Evolutionary conservation across 1,139 yeast species (phyloP).

Genomic region (Geotrichum klebahnii): DNA sequence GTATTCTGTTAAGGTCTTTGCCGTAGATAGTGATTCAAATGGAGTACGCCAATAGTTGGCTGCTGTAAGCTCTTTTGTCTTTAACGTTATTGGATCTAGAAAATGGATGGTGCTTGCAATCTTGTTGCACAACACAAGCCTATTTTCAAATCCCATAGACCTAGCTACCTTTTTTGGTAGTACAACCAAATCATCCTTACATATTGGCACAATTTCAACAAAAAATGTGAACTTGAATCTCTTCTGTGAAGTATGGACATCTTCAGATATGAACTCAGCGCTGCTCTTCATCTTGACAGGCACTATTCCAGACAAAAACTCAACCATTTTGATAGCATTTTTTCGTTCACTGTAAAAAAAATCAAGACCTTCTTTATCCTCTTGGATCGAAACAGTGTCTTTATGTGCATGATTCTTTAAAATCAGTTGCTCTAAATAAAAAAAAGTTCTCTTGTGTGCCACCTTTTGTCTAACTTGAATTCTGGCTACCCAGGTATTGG

Average conservation of each 20-base stretch:
- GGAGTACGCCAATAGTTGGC: slow-evolving; percentile 76
- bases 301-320: slow-evolving; percentile 76
- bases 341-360: slow-evolving; percentile 83
- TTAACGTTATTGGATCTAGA: slow-evolving; percentile 72
- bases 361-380: slow-evolving; percentile 90
- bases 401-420: slow-evolving; percentile 89
- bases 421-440: slow-evolving; percentile 91
- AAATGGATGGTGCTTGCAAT: slow-evolving; percentile 79
- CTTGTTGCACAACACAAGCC: slow-evolving; percentile 69
- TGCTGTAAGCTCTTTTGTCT: slow-evolving; percentile 70
- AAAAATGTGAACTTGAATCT: slow-evolving; percentile 87
- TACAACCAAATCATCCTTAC: slow-evolving; percentile 93
- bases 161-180: slow-evolving; percentile 83
- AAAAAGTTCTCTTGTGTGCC: slow-evolving; percentile 91
- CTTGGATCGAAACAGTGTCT: slow-evolving; percentile 88
- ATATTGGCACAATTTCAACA: slow-evolving; percentile 90
- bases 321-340: slow-evolving; percentile 91
- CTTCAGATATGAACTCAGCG: slow-evolving; percentile 85
- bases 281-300: slow-evolving; percentile 80
- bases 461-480: slow-evolving; percentile 98
- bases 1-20: slow-evolving; percentile 75
- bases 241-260: slow-evolving; percentile 84
- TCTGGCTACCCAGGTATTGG: slow-evolving; percentile 97
- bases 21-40: slow-evolving; percentile 71
- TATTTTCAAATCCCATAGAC: slow-evolving; percentile 61